Base-by-base conservation (phyloP, 768 basidiomycete species). In the Boletus rubroflammeus region DNA sequence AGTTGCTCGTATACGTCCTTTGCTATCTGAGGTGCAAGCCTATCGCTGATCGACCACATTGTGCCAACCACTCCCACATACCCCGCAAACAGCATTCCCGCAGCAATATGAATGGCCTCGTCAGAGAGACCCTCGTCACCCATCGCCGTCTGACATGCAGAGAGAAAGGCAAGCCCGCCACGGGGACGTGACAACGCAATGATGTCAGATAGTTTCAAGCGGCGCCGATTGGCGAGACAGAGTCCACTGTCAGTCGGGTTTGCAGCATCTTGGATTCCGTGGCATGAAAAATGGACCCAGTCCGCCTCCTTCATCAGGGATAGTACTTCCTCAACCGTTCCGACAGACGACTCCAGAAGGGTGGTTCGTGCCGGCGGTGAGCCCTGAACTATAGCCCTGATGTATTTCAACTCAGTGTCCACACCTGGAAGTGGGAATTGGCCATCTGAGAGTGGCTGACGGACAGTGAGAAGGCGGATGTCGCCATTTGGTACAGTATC, bases 101-200 rank as follows among this genome's bases (percentile, higher is more conserved):
- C 74, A 0, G 78, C 73, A 2, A 79, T 56, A 64, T 78, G 78
- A n/a, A 79, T 59, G 0, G 67, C 69, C 43, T 77, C 76, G 8
- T 75, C 70, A 0, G 69, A 50, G 3, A 70, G 68, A 48, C 54
- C 67, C 62, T 61, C 45, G 28, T 69, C 65, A 2, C 76, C 75
- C 42, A 58, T 68, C 1, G 75, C 75, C 8, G 74, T 79, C 52
- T 80, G 70, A 54, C 78, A 81, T 0, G 78, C 78, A 6, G 78
- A 78, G 5, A 80, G 70, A 59, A 78, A 76, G 0, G 73, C 78
- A 40, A 79, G 65, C 35, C 70, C 53, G 28, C 47, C 65, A 35
- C 10, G 71, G 25, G 39, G 61, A 0, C 51, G 47, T 17, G 59
- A 54, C 14, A 55, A 15, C 2, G 40, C 25, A n/a, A 60, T 41